A percentile compares a stretch with the other conserved stretches of the same genome.
Evolutionary conservation across 1,284 basidiomycete species (phyloP).

Genomic region (Albatrellus sp.): DNA sequence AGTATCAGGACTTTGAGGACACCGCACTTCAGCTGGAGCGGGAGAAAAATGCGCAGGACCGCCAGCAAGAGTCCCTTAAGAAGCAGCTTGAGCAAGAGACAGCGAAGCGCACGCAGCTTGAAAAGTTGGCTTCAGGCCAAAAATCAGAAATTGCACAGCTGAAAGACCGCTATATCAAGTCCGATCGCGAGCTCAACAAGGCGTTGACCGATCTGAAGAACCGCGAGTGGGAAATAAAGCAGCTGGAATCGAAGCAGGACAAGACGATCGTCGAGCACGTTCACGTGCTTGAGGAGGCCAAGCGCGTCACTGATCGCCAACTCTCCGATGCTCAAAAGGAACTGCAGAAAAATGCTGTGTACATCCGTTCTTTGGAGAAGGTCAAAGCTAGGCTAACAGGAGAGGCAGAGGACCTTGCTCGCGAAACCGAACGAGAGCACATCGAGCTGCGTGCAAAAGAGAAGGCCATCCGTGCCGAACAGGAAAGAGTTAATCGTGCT

Average conservation of each 20-base stretch:
- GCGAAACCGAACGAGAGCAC: conserved; percentile 68
- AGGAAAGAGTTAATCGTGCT: conserved; percentile 44
- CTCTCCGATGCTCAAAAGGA: conserved; percentile 73
- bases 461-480: conserved; percentile 46
- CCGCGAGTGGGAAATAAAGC: conserved; percentile 78
- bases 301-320: conserved; percentile 90
- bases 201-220: conserved; percentile 69
- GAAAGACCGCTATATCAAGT: conserved; percentile 60
- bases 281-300: conserved; percentile 94
- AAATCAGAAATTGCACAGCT: conserved; percentile 59
- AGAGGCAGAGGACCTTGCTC: conserved; percentile 78
- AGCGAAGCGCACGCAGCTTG: conserved; percentile 60
- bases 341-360: conserved; percentile 58
- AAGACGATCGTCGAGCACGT: conserved; percentile 99
- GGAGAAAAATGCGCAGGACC: conserved; percentile 64
- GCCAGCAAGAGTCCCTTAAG: conserved; percentile 56
- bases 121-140: conserved; percentile 52
- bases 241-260: conserved; percentile 81
- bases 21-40: conserved; percentile 74
- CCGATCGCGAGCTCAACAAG: conserved; percentile 75
- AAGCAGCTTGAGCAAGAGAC: conserved; percentile 63
- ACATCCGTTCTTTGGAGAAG: conserved; percentile 79
- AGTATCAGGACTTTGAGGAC: conserved; percentile 82
- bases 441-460: conserved; percentile 56
- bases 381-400: conserved; percentile 63